These are phyloP conservation scores for Stellera chamaejasme DNA, from an alignment of 345 rosid genomes.

Conservation along the genomic window DNA sequence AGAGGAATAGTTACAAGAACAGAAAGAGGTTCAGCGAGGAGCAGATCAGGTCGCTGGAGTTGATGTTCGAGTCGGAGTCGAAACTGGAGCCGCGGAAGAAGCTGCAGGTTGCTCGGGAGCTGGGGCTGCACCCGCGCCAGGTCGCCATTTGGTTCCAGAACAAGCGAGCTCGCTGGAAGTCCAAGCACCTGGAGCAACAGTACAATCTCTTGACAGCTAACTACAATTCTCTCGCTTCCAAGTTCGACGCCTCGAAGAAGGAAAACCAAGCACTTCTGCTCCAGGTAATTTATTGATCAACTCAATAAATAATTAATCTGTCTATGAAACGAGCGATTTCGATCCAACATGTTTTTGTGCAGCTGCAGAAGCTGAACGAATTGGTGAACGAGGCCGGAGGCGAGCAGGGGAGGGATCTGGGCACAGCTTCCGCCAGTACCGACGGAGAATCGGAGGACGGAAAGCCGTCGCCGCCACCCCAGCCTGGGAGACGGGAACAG, in stretches of 20 bases:
- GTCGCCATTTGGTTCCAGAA: conserved; percentile 94
- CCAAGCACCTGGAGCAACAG: conserved; percentile 73
- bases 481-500: conserved; percentile 24
- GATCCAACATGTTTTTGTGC: conserved; percentile 2
- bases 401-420: conserved; percentile 24
- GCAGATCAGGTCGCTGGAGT: conserved; percentile 66
- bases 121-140: conserved; percentile 79
- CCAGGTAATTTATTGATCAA: conserved; percentile 36
- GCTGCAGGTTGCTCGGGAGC: conserved; percentile 60
- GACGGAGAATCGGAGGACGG: conserved; percentile 42
- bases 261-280: conserved; percentile 49
- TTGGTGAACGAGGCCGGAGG: conserved; percentile 20
- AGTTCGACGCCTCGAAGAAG: conserved; percentile 50
- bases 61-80: conserved; percentile 61
- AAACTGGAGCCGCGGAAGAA: conserved; percentile 74
- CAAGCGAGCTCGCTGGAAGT: conserved; percentile 80
- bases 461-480: conserved; percentile 23
- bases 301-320: not conserved
- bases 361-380: conserved; percentile 60
- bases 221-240: conserved; percentile 45
- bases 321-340: not conserved
- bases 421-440: conserved; percentile 16
- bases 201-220: conserved; percentile 40
- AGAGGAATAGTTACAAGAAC: conserved; percentile 40
- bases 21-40: conserved; percentile 76